phyloP scores from a whole-genome alignment of 2,329 filamentous ascomycete species.

The Hypoxylon sp. region DNA sequence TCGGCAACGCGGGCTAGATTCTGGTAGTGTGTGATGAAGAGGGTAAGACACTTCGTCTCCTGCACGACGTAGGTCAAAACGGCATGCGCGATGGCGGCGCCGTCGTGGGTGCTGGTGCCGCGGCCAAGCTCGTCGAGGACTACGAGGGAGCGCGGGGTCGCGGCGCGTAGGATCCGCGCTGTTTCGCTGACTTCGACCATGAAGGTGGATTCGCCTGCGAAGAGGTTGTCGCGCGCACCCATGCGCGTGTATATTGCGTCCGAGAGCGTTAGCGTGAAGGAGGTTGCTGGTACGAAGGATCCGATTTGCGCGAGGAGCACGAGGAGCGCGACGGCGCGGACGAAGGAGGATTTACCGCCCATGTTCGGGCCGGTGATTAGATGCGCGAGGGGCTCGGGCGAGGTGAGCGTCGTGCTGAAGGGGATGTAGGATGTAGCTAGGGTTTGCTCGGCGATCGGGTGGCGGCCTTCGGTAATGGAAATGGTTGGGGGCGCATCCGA shows the following conservation, averaged over 20 bases:
- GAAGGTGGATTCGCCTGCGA: conserved; percentile 94
- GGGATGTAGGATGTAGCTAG: conserved; percentile 91
- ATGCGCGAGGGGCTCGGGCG: conserved; percentile 77
- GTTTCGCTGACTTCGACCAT: conserved; percentile 98
- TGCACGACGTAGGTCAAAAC: conserved; percentile 88
- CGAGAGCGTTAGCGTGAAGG: conserved; percentile 82
- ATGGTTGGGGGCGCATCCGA: conserved; percentile 77
- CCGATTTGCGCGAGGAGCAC: conserved; percentile 95
- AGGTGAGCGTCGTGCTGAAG: conserved; percentile 83
- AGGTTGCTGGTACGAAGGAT: conserved; percentile 88
- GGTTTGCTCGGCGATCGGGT: conserved; percentile 96
- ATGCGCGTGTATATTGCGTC: conserved; percentile 97
- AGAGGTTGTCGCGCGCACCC: conserved; percentile 96
- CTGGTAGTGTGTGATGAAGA: conserved; percentile 99
- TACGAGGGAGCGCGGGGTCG: conserved; percentile 86
- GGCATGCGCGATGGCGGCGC: conserved; percentile 93
- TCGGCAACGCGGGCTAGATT: conserved; percentile 79
- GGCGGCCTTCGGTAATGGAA: conserved; percentile 80
- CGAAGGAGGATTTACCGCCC: conserved; percentile 98
- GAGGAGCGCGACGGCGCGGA: conserved; percentile 91
- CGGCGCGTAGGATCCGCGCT: conserved; percentile 88
- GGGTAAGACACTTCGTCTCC: conserved; percentile 80
- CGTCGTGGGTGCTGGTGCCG: conserved; percentile 95
- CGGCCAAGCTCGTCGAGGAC: conserved; percentile 95
- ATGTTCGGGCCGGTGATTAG: conserved; percentile 98